Evolutionary conservation across 2,329 filamentous ascomycete species (phyloP), one percentile per base, ranked within the genome.

Genomic region (Diaporthe aspalathi): DNA sequence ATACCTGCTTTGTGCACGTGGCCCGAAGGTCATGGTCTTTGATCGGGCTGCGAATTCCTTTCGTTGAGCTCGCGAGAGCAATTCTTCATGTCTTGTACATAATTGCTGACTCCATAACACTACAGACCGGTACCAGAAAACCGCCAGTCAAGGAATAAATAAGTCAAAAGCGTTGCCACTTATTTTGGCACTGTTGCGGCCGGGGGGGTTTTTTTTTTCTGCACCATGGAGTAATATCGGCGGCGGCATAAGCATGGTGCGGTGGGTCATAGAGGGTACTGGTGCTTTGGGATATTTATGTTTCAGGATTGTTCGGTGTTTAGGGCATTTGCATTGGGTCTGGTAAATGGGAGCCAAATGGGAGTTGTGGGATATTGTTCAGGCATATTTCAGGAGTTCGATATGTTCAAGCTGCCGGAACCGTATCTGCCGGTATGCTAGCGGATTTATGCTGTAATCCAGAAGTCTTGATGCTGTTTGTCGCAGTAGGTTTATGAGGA

Each of bases 121-220:
- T 27, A 5, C 47, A 65, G 60, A 65, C 60, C n/a, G 60, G 60
- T 14, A 24, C 47, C 45, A 49, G 29, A 8, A 65, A 65, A 22
- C 60, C 60, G 8, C 60, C 60, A 12, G 60, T 65, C 29, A 65
- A 50, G 22, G n/a, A 65, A 50, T 65, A 35, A 65, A 50, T 65
- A 35, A 65, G n/a, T 50, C 29, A n/a, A 38, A 43, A 49, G 12
- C 3, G 3, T 20, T 65, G 20, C n/a, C 3, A 20, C 1, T 35
- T 35, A 4, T 49, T 29, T 47, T 32, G 20, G 43, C 5, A 47
- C 43, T 50, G 24, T 27, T 24, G 22, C n/a, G 22, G 7, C 8
- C 20, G 5, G 45, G 2, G 2, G 45, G 2, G 2, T 47, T 24
- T 50, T 38, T 2, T 3, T 50, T 49, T 47, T 12, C 5, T 50